These are phyloP conservation scores for Hypericum androsaemum DNA, from an alignment of 345 rosid species.

Conservation along the genomic window DNA sequence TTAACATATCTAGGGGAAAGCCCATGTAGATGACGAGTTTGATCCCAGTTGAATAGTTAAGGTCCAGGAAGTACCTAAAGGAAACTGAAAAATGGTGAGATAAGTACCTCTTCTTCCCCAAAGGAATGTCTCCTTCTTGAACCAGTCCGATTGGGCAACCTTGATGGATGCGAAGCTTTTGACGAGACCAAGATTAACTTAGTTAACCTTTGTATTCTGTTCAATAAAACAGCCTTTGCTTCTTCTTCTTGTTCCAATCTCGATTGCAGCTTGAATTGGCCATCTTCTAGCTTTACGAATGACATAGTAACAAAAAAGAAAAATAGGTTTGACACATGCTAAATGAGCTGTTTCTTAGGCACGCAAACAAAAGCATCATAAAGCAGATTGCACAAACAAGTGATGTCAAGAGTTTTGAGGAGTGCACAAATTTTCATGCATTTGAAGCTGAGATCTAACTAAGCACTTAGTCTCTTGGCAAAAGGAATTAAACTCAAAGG, in stretches of 20 bases:
- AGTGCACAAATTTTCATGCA: too few relatives aligned
- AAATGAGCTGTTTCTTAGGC: too few relatives aligned
- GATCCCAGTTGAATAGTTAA: slow-evolving; percentile 3
- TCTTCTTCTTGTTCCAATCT: slow-evolving; percentile 98
- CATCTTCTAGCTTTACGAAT: slow-evolving; percentile 81
- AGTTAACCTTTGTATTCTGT: slow-evolving; percentile 89
- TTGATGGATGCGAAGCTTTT: slow-evolving; percentile 67
- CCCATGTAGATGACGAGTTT: too few relatives aligned
- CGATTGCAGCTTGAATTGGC: slow-evolving; percentile 85
- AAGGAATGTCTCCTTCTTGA: slow-evolving; percentile 97
- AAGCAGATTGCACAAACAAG: too few relatives aligned
- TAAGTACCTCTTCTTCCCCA: slow-evolving; percentile 96
- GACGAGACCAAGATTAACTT: slow-evolving; percentile 93
- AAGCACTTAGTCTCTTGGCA: too few relatives aligned
- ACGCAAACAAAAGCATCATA: too few relatives aligned
- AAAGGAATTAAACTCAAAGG: too few relatives aligned
- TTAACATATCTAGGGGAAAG: too few relatives aligned
- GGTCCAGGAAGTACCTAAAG: neutral
- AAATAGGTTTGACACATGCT: too few relatives aligned
- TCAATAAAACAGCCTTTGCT: slow-evolving; percentile 92
- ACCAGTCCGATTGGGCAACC: slow-evolving; percentile 56
- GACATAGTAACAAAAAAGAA: slow-evolving; percentile 18
- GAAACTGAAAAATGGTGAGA: slow-evolving; percentile 2
- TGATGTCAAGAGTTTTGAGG: too few relatives aligned
- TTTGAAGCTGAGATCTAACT: too few relatives aligned